Evolutionary conservation across 148 eudicot genomes (phyloP).

Genomic region (Pharnaceum exiguum): DNA sequence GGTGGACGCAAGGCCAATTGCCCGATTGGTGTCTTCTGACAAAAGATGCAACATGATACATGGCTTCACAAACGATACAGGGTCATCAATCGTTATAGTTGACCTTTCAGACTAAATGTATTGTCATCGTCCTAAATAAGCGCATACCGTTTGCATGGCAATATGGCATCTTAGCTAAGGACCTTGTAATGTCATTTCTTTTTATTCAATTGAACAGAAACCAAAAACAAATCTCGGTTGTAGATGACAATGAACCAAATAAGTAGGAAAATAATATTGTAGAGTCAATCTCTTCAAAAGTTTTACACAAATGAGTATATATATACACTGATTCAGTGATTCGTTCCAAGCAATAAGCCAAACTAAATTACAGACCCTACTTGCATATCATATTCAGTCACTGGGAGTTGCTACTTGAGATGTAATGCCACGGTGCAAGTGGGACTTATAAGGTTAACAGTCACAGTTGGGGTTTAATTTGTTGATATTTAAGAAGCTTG

Average conservation of each 20-base stretch:
- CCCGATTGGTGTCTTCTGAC: not conserved
- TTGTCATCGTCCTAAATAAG: not conserved
- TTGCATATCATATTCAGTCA: too few relatives aligned
- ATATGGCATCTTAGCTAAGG: not conserved
- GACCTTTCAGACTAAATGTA: not conserved
- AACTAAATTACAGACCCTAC: too few relatives aligned
- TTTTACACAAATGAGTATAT: too few relatives aligned
- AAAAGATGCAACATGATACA: not conserved
- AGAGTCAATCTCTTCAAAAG: too few relatives aligned
- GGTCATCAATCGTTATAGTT: not conserved
- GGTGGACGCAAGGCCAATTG: too few relatives aligned
- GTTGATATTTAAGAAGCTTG: too few relatives aligned
- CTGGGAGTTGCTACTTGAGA: too few relatives aligned
- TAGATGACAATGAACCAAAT: not conserved
- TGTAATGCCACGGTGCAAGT: too few relatives aligned
- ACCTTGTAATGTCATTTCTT: not conserved
- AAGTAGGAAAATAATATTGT: not conserved
- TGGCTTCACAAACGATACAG: not conserved
- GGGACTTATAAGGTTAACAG: too few relatives aligned
- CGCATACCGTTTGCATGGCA: not conserved
- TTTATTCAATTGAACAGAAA: not conserved
- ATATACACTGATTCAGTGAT: too few relatives aligned
- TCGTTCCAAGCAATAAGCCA: too few relatives aligned
- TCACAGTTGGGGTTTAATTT: too few relatives aligned
- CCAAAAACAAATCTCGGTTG: slow-evolving; percentile 1